These are phyloP conservation scores for Cryphonectria parasitica DNA, from an alignment of 2,329 filamentous ascomycete genomes.

Conservation along the genomic window DNA sequence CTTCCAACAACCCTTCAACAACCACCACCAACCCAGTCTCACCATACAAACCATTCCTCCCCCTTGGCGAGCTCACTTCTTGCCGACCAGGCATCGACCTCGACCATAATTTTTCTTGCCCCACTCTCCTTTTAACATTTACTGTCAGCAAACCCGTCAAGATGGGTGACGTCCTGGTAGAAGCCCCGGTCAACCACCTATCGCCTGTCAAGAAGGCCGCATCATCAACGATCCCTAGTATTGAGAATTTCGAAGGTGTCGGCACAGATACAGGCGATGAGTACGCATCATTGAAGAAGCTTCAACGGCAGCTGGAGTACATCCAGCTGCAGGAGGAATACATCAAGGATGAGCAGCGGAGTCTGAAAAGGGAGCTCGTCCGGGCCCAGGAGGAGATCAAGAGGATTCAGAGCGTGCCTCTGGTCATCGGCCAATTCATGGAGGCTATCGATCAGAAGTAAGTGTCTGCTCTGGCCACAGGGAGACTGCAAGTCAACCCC, in stretches of 20 bases:
- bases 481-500: constrained; percentile 12
- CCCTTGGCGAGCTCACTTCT: not conserved
- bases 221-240: constrained; percentile 81
- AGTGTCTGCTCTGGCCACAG: constrained; percentile 37
- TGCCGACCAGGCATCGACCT: not conserved
- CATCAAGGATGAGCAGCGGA: constrained; percentile 99
- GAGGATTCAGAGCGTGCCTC: constrained; percentile 95
- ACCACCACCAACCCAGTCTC: constrained; percentile 12
- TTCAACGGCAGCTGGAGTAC: constrained; percentile 96
- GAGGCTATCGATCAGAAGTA: constrained; percentile 99
- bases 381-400: constrained; percentile 99
- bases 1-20: not conserved
- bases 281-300: constrained; percentile 93
- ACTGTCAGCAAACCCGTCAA: constrained; percentile 35
- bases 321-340: constrained; percentile 99
- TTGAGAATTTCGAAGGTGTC: constrained; percentile 87
- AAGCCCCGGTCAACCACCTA: constrained; percentile 75
- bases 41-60: not conserved
- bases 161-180: constrained; percentile 88
- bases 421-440: constrained; percentile 99
- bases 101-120: not conserved
- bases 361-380: constrained; percentile 94
- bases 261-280: constrained; percentile 84
- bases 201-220: constrained; percentile 81
- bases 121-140: not conserved